Conservation (phyloP, 116 monocot species). For the Zostera marina region DNA sequence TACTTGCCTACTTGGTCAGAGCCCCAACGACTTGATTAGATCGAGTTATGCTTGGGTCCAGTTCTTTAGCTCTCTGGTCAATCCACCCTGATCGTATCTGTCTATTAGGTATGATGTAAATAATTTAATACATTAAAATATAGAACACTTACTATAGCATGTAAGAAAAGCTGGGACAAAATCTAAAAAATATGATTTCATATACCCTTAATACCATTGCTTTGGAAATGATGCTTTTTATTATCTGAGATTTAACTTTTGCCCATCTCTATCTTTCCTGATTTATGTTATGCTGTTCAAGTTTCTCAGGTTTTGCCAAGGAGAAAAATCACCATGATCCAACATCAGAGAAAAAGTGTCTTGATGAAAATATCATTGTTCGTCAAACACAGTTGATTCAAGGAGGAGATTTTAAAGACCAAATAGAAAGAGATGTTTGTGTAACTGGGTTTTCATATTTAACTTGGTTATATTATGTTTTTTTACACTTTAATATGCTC, state of each 20-base stretch:
- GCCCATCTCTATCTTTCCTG: conserved; percentile 8
- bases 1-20: too few relatives aligned
- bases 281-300: conserved; percentile 41
- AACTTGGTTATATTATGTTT: not conserved
- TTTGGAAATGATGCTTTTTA: not conserved
- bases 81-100: too few relatives aligned
- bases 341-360: conserved; percentile 32
- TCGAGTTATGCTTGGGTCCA: too few relatives aligned
- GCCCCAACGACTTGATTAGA: too few relatives aligned
- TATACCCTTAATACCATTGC: not conserved
- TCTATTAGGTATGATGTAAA: too few relatives aligned
- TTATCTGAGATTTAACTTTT: not conserved
- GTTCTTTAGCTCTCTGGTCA: too few relatives aligned
- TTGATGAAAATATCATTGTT: conserved; percentile 27
- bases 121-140: too few relatives aligned
- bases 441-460: conserved; percentile 21
- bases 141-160: too few relatives aligned
- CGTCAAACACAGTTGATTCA: conserved; percentile 14
- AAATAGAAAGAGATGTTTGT: conserved; percentile 18
- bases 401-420: conserved; percentile 12
- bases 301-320: conserved; percentile 68
- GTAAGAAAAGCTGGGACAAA: too few relatives aligned
- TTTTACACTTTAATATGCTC: conserved; percentile 3
- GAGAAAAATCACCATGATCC: conserved; percentile 25
- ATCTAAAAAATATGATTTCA: too few relatives aligned